phyloP scores from a whole-genome alignment of 1,284 basidiomycete species.

The Cutaneotrichosporon sp. region DNA sequence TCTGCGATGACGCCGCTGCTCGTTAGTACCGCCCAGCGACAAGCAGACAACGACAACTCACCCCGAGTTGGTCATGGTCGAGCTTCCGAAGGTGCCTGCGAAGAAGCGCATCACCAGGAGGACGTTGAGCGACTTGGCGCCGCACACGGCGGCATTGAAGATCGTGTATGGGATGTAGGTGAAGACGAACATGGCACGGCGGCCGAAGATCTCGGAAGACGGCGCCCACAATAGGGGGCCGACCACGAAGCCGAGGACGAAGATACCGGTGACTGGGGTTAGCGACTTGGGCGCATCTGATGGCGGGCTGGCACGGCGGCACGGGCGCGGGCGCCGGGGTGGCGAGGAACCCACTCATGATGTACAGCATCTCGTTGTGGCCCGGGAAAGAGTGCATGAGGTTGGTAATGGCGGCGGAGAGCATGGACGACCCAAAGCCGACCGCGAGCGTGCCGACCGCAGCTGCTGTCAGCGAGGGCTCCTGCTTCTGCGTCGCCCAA shows the following conservation, averaged over 20 bases:
- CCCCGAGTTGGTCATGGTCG: slow-evolving; percentile 56
- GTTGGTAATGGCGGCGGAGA: slow-evolving; percentile 30
- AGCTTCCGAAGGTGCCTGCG: slow-evolving; percentile 51
- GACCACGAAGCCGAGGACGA: slow-evolving; percentile 26
- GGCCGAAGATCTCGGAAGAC: slow-evolving; percentile 40
- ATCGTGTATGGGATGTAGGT: slow-evolving; percentile 52
- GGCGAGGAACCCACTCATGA: slow-evolving; percentile 18
- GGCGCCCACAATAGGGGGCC: slow-evolving; percentile 39
- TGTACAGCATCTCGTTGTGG: slow-evolving; percentile 29
- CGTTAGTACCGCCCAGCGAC: not conserved
- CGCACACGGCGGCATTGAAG: slow-evolving; percentile 54
- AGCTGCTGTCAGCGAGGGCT: slow-evolving; percentile 13
- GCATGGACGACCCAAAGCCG: slow-evolving; percentile 32
- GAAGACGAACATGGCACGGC: slow-evolving; percentile 51
- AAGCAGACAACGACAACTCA: not conserved
- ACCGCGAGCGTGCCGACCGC: slow-evolving; percentile 31
- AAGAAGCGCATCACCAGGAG: slow-evolving; percentile 56
- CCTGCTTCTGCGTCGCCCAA: slow-evolving; percentile 1
- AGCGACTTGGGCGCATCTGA: too few relatives aligned
- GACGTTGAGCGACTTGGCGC: slow-evolving; percentile 51
- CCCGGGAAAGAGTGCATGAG: slow-evolving; percentile 30
- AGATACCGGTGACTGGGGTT: slow-evolving; percentile 21
- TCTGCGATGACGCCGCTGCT: slow-evolving; percentile 52
- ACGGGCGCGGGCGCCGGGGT: not conserved
- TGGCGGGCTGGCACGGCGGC: too few relatives aligned